Evolutionary conservation across 2,329 filamentous ascomycete species (phyloP), one percentile per base, ranked within the genome.

Genomic region (Hymenoscyphus albidus): DNA sequence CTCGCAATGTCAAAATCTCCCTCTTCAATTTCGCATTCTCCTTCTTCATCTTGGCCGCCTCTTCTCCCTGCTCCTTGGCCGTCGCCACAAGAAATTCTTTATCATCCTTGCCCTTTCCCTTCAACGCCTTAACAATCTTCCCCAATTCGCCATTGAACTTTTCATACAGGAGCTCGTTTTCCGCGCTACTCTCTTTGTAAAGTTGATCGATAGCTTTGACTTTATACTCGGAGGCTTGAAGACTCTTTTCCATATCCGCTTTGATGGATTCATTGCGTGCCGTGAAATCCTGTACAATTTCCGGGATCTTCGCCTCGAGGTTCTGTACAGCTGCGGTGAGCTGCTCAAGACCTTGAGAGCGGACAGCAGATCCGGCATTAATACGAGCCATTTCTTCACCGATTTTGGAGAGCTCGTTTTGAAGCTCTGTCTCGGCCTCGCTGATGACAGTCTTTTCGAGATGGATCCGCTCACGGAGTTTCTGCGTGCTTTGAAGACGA

Each of bases 111-210:
- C 86, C 85, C 69, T 88, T 89, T 66, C 85, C 85, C 75, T 86
- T 87, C 58, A 95, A 82, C 51, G 89, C 91, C 75, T 87, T 89
- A 55, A 93, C 82, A 66, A 97, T 91, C 79, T 90, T 92, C 71
- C 86, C 89, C 58, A 98, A 80, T 78, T 97, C 94, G n/a, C 87
- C 85, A 73, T 97, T 97, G 80, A 97, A 97, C 66, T 88, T 89
- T 70, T 94, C 90, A 76, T 97, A 97, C 63, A 98, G 81, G 38
- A 94, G 85, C 78, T 97, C 93, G 72, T 97, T 98, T 80, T 98
- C 94, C 0, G 92, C 91, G 71, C 88, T 92, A 16, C 88, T 86
- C 74, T 97, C 92, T 69, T 92, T 90, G 79, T 96, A 96, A 61
- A 97, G 80, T 77, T 96, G 91, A 75, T 97, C 93, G 62, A 97